Base-by-base conservation (phyloP, 2,329 filamentous ascomycete species). In the Exophiala xenobiotica region DNA sequence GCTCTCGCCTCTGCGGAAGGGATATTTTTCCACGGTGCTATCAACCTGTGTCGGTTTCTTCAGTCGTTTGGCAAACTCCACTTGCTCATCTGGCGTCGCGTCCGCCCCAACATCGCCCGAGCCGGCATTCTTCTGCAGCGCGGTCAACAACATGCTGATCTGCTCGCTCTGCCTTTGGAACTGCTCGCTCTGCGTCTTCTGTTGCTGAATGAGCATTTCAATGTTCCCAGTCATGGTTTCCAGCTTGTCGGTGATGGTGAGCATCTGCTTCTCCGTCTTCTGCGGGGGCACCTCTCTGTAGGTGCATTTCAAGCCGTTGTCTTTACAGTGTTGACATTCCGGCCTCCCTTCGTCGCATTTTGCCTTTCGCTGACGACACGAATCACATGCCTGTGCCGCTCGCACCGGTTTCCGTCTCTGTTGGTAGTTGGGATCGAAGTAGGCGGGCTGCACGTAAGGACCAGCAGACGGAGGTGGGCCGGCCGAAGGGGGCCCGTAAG, bases 231-330 rank as follows among this genome's bases (percentile, higher is more conserved):
- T 44, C 39, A 59, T 24, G 19, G 49, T 33, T n/a, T 62, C 57
- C 22, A 62, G 44, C 39, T 58, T 51, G 19, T 56, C 45, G n/a
- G 51, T 57, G 16, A 62, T 62, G 12, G 49, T 45, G 12, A 61
- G 46, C 11, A 58, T 57, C 44, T 62, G 59, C 24, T 60, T 61
- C 41, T 63, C 86, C 68, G 78, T 95, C 88, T 95, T 92, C 65
- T 95, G 93, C 12, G 90, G 90, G 18, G 90, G 87, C 4, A 93
- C 87, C 65, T 96, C 91, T 59, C 91, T 85, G 69, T 96, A 97
- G 68, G 88, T 85, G 74, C 89, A 99, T 46, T 84, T 79, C 24
- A 90, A 78, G 59, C 81, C 85, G 67, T 95, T 95, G 61, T 97
- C 91, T 63, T 86, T 87, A 68, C 93, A 99, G 63, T 84, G 83